Evolutionary conservation across 2,329 filamentous ascomycete species (phyloP), one percentile per base, ranked within the genome.

Genomic region (Stagonosporopsis cucurbitacearum): DNA sequence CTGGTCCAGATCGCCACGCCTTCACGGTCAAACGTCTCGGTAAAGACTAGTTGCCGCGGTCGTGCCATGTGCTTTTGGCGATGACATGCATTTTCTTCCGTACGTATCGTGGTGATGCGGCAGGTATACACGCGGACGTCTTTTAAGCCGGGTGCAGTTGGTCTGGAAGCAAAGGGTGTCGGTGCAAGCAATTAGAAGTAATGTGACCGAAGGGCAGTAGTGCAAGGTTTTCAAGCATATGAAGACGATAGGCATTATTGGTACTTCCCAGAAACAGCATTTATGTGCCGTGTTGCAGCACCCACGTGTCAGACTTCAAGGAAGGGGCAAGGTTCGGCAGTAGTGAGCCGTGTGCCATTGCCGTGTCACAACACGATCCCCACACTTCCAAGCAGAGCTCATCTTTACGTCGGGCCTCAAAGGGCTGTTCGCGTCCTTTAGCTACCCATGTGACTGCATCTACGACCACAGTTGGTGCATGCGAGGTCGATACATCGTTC

Each of bases 261-360:
- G 36, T 43, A 17, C 42, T 12, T 11, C 9, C 30, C 22, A 43
- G 5, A 48, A 43, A 12, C 33, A 30, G 42, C 43, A 20, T 19
- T 43, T 25, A 30, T 17, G 39, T 44, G 44, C 51, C 39, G 33
- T 40, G 45, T 17, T 39, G 39, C 32, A 44, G 25, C 28, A 42
- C 36, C 35, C 50, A 33, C 26, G 35, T 52, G 35, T 44, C 43
- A 17, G 12, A 15, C 12, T 28, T 40, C 26, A 28, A n/a, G 25
- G 37, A 43, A 39, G 39, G 39, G 28, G 41, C 32, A 32, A 54
- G 37, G 39, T 39, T 54, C 44, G 44, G 37, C 39, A 54, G 32
- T 32, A 32, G 13, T 20, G 19, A 49, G 51, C 39, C 51, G 44
- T 25, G 17, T 43, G 9, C 32, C 30, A 30, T 36, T 37, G 44